Conservation (phyloP, 169 alveolate genomes). For the Plasmodium gaboni region DNA sequence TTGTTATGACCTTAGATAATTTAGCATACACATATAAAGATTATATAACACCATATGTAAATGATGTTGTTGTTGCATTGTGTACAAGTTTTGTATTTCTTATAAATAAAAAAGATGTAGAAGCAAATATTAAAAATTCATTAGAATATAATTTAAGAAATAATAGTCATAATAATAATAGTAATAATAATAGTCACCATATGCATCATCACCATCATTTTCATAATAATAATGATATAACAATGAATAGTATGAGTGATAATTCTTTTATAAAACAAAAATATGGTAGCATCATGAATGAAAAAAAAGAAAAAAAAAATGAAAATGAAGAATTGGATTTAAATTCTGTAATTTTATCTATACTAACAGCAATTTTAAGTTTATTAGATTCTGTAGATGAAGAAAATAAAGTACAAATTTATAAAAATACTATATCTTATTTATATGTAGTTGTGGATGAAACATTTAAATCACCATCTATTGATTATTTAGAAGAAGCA, state of each 20-base stretch:
- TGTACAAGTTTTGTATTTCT: conserved; percentile 58
- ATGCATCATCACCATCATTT: too few relatives aligned
- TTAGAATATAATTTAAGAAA: conserved; percentile 24
- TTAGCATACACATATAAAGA: conserved; percentile 67
- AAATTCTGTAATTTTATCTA: conserved; percentile 46
- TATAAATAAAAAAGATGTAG: conserved; percentile 50
- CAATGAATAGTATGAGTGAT: background rate
- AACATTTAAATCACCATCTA: conserved; percentile 71
- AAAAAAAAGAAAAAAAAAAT: conserved; percentile 42
- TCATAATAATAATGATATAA: too few relatives aligned
- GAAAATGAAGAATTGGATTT: conserved; percentile 71
- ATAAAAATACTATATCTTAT: conserved; percentile 47
- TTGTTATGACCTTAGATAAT: conserved; percentile 72
- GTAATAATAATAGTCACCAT: too few relatives aligned
- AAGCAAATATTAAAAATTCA: conserved; percentile 14
- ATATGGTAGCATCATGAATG: conserved; percentile 1
- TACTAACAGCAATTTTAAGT: conserved; percentile 54
- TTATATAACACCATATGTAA: conserved; percentile 63
- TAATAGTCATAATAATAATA: background rate
- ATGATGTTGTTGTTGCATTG: conserved; percentile 51
- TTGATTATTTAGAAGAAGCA: conserved; percentile 69
- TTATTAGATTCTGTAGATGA: conserved; percentile 68
- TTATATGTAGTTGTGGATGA: conserved; percentile 65
- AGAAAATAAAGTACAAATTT: conserved; percentile 46
- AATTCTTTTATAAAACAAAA: conserved; percentile 19